Base-by-base conservation (phyloP, 306 rosid genomes). In the Astragalus glycyphyllos region DNA sequence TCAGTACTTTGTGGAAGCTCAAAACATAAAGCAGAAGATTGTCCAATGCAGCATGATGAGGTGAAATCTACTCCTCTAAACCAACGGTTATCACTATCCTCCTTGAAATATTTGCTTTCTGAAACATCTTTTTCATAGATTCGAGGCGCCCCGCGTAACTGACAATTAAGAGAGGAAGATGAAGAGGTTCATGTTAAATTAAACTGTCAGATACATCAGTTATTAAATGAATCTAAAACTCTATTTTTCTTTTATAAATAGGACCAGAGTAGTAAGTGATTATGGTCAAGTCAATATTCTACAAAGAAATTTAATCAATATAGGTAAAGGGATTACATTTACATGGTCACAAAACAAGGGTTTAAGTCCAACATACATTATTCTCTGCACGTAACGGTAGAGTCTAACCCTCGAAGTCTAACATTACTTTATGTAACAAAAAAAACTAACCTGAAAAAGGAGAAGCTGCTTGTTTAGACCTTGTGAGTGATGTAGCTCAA, bases 1-100 rank as follows among this genome's bases (percentile, higher is more conserved):
- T 77, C 81, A 26, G 23, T 45, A 37, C 13, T 37, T 58, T 47
- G 8, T 32, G 88, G 84, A 81, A 91, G 86, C 85, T 83, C 84
- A 58, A 91, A 55, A 64, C 90, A 88, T 58, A 91, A 5, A 50
- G 84, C 45, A 31, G 87, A 81, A 56, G 97, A 88, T 73, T 91
- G 89, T 40, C 96, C 96, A 51, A 91, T 85, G 49, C 78, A 49
- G 20, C 68, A 46, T 71, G 48, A 77, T 15, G 83, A 83, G 31
- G 96, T 86, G 74, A 91, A 88, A 84, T 91, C 96, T 54, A 74
- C 73, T 20, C 88, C 71, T 55, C 98, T 67, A 26, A 86, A 62
- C 96, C 98, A 92, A 10, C 79, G 83, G 7, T 82, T 92, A 60
- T 82, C 86, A 57, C 59, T 62, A 7, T 11, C 60, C 14, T 89